Evolutionary conservation across 2,329 filamentous ascomycete genomes (phyloP).

Genomic region (Monosporascus sp.): DNA sequence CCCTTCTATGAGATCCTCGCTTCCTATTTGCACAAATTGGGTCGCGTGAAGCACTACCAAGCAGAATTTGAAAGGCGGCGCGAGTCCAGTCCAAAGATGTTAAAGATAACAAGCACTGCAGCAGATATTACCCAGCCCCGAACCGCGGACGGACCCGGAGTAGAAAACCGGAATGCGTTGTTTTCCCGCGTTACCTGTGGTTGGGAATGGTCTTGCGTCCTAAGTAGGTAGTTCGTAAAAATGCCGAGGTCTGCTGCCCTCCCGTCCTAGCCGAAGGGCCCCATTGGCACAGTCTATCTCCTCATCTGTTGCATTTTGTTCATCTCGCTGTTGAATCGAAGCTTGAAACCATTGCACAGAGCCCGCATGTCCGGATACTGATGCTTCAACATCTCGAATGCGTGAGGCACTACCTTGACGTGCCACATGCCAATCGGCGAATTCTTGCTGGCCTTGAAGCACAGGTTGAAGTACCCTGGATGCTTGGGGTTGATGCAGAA

Average conservation of each 20-base stretch:
- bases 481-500: slow-evolving; percentile 93
- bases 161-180: background rate
- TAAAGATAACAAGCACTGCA: background rate
- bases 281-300: slow-evolving; percentile 9
- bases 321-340: slow-evolving; percentile 64
- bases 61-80: no score
- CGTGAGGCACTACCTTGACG: slow-evolving; percentile 87
- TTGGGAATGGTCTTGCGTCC: no score
- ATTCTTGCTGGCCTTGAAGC: slow-evolving; percentile 84
- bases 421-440: slow-evolving; percentile 72
- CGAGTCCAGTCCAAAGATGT: background rate
- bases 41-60: background rate
- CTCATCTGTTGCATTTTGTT: slow-evolving; percentile 49
- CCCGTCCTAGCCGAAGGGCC: background rate
- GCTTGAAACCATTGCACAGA: slow-evolving; percentile 95
- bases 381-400: slow-evolving; percentile 83
- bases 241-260: background rate
- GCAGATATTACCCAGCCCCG: background rate
- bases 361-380: slow-evolving; percentile 93
- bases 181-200: no score
- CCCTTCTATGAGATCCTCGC: background rate
- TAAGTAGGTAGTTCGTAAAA: background rate
- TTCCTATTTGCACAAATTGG: background rate
- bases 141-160: background rate
- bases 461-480: slow-evolving; percentile 90